phyloP scores from a whole-genome alignment of 176 grass and related monocot species.

The Oryza longistaminata region DNA sequence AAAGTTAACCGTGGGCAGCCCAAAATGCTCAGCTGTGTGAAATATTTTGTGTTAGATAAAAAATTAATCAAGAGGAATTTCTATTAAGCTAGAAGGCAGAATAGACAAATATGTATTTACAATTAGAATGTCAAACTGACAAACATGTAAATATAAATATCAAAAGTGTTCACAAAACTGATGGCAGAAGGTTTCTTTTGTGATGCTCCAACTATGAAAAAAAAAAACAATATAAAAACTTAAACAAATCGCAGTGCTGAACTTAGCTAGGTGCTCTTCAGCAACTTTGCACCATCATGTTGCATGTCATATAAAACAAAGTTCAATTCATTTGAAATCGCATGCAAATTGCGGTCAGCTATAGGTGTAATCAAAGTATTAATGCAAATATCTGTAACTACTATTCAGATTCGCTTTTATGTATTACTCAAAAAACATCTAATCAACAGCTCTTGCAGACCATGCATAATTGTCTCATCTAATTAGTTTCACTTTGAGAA shows the following conservation, averaged over 20 bases:
- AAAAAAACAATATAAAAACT: neutral
- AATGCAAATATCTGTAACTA: neutral
- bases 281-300: neutral
- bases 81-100: neutral
- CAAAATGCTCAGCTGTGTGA: slow-evolving; percentile 66
- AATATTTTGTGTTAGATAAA: neutral
- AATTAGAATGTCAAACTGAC: neutral
- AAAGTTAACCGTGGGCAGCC: slow-evolving; percentile 56
- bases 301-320: neutral
- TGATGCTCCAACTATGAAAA: neutral
- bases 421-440: neutral
- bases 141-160: neutral
- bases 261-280: neutral
- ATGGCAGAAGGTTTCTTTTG: neutral
- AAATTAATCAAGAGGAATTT: neutral
- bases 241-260: neutral
- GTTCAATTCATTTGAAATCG: neutral
- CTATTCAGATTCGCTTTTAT: neutral
- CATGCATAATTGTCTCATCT: neutral
- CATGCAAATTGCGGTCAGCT: neutral
- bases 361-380: neutral
- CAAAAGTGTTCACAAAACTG: neutral
- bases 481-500: neutral
- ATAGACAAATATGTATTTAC: neutral
- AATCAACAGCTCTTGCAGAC: neutral